phyloP scores from a whole-genome alignment of 2,329 filamentous ascomycete genomes.

The Alternaria angustiovoidea region DNA sequence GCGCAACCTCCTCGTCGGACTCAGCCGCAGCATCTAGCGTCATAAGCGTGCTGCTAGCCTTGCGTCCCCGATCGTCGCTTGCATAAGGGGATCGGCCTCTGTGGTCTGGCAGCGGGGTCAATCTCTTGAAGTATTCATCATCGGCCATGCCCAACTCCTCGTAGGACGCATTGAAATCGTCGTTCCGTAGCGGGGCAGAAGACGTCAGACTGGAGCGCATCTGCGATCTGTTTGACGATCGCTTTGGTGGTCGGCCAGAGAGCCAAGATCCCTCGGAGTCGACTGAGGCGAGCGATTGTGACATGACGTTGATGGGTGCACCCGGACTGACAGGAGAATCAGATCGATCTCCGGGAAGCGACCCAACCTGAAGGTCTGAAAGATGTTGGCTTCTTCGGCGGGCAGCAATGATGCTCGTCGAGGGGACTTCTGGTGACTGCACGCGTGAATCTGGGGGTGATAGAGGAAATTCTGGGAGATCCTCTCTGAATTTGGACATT shows the following conservation, averaged over 20 bases:
- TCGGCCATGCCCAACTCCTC: constrained; percentile 73
- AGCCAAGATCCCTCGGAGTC: constrained; percentile 98
- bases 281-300: constrained; percentile 89
- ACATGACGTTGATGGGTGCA: constrained; percentile 58
- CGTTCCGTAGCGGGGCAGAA: constrained; percentile 52
- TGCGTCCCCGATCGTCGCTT: constrained; percentile 37
- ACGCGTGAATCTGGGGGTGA: constrained; percentile 86
- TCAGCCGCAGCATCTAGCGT: constrained; percentile 47
- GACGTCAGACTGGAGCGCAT: constrained; percentile 59
- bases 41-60: constrained; percentile 58
- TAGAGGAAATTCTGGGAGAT: constrained; percentile 83
- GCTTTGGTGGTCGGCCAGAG: constrained; percentile 72
- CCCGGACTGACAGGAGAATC: constrained; percentile 54
- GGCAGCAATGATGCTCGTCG: constrained; percentile 51
- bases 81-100: constrained; percentile 41
- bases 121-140: constrained; percentile 76
- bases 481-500: constrained; percentile 90
- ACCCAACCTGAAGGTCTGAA: constrained; percentile 43
- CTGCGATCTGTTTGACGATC: constrained; percentile 55
- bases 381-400: constrained; percentile 50
- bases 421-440: constrained; percentile 75
- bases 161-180: constrained; percentile 66
- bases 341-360: constrained; percentile 44
- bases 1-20: constrained; percentile 51
- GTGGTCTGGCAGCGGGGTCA: constrained; percentile 59